phyloP scores from a whole-genome alignment of 768 basidiomycete genomes.

The Inosperma sp. region DNA sequence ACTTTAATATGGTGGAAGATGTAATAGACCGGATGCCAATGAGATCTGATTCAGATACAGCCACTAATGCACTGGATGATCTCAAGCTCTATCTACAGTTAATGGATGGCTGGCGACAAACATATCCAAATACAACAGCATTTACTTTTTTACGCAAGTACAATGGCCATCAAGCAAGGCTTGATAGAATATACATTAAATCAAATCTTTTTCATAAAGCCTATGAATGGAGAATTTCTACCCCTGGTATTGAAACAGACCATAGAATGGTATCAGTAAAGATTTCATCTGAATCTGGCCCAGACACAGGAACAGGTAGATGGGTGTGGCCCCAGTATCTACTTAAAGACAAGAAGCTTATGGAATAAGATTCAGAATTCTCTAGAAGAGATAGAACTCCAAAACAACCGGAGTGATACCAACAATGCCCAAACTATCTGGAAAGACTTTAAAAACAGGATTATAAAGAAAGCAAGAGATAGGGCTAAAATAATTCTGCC shows the following conservation, averaged over 20 bases:
- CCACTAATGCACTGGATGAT: conserved; percentile 13
- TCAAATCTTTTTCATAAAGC: conserved; percentile 6
- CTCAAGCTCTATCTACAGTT: conserved; percentile 22
- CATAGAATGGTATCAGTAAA: conserved; percentile 27
- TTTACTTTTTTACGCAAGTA: conserved; percentile 24
- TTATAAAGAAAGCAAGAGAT: conserved; percentile 8
- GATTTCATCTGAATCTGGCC: conserved; percentile 17
- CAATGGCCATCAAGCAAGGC: conserved; percentile 22
- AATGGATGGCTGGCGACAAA: conserved; percentile 31
- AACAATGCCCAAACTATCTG: conserved; percentile 10
- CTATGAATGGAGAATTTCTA: conserved; percentile 24
- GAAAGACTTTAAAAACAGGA: conserved; percentile 5
- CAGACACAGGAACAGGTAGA: conserved; percentile 30
- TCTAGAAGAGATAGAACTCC: neutral
- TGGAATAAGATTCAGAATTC: neutral
- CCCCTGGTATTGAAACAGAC: conserved; percentile 24
- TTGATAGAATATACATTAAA: conserved; percentile 35
- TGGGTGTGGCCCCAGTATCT: conserved; percentile 26
- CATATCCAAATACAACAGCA: conserved; percentile 14
- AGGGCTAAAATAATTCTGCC: conserved; percentile 8
- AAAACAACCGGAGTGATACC: neutral
- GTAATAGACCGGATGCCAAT: conserved; percentile 33
- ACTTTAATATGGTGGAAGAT: conserved; percentile 42
- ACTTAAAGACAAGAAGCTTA: conserved; percentile 17
- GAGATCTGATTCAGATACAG: conserved; percentile 12